Evolutionary conservation across 1,284 basidiomycete genomes (phyloP), one percentile per base, ranked within the genome.

Genomic region (Tilletia indica): DNA sequence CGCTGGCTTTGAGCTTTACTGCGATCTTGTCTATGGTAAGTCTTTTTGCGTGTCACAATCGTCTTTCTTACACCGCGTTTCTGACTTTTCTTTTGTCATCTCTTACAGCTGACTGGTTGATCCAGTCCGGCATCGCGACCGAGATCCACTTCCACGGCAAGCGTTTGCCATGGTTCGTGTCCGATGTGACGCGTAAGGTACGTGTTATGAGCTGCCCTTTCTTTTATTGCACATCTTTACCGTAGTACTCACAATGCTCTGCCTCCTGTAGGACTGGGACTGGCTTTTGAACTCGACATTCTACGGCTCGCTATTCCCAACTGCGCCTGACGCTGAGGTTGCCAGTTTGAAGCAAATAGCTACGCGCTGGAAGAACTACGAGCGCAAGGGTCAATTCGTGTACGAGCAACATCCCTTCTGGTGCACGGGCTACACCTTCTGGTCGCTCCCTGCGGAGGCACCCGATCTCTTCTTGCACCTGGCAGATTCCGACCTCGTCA

Each of bases 1-100:
- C 80, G 88, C 92, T 51, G 93, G 94, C 19, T 97, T 97, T 82
- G 95, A 99, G 86, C 86, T 98, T 49, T 98, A 97, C 85, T 97
- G 94, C 80, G 96, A 98, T 82, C 91, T 93, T 75, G 93, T 98
- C 72, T 98, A 96, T 84, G 82, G 71, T 72, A 36, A 25, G 71
- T 70, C 8, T 31, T 4, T 21, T 12, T 14, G 8, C 14, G 39
- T 63, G 9, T 14, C 36, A 31, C 58, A 34, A 21, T 47, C 94
- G 93, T 70, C 21, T 25, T 45, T 14, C 14, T 31, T 31, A 31
- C 9, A 45, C 14, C 42, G 42, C 42, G 42, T 45, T 45, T 45
- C 42, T 45, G 42, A 45, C 42, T 8, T 9, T 45, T 8, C 14
- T 31, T 51, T 67, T 47, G 16, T 58, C 2, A 6, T 56, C 12